A percentile compares a stretch with the other conserved stretches of the same genome.
These are phyloP conservation scores for Sparassis latifolia DNA, from an alignment of 1,284 basidiomycete genomes.

Conservation along the genomic window DNA sequence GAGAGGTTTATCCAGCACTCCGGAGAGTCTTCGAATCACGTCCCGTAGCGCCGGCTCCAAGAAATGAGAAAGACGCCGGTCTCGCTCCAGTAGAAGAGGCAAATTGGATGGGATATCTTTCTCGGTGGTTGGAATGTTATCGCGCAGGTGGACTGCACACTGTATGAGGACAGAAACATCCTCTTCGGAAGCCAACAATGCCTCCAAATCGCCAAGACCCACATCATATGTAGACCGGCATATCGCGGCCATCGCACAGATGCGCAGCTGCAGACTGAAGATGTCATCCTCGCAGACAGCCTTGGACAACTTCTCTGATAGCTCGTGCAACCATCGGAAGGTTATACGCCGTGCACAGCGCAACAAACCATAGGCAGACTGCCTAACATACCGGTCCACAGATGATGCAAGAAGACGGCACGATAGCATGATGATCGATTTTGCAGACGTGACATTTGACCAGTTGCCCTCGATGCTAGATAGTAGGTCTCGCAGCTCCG, in stretches of 20 bases:
- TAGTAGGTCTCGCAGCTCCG: slow-evolving; percentile 24
- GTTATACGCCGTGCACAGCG: slow-evolving; percentile 24
- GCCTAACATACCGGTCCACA: slow-evolving; percentile 4
- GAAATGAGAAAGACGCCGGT: slow-evolving; percentile 23
- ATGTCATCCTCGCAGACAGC: slow-evolving; percentile 13
- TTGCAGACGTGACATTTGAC: slow-evolving; percentile 32
- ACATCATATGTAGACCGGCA: slow-evolving; percentile 38
- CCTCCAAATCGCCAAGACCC: slow-evolving; percentile 10
- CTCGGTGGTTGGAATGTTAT: slow-evolving; percentile 19
- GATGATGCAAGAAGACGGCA: slow-evolving; percentile 29
- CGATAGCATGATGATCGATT: slow-evolving; percentile 29
- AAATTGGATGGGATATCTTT: not conserved
- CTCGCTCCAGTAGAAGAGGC: slow-evolving; percentile 18
- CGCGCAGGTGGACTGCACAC: slow-evolving; percentile 28
- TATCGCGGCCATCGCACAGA: slow-evolving; percentile 29
- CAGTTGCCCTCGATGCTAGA: slow-evolving; percentile 26
- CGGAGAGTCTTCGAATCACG: slow-evolving; percentile 6
- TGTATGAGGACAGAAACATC: slow-evolving; percentile 28
- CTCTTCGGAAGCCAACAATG: slow-evolving; percentile 1
- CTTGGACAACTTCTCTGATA: slow-evolving; percentile 20
- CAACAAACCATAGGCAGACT: slow-evolving; percentile 20
- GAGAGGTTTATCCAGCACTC: slow-evolving; percentile 31
- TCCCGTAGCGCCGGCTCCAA: slow-evolving; percentile 17
- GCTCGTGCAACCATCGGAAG: slow-evolving; percentile 30
- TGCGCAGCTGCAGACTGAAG: slow-evolving; percentile 18